Conservation (phyloP, 768 basidiomycete genomes). For the Gloeopeniophorella convolvens region DNA sequence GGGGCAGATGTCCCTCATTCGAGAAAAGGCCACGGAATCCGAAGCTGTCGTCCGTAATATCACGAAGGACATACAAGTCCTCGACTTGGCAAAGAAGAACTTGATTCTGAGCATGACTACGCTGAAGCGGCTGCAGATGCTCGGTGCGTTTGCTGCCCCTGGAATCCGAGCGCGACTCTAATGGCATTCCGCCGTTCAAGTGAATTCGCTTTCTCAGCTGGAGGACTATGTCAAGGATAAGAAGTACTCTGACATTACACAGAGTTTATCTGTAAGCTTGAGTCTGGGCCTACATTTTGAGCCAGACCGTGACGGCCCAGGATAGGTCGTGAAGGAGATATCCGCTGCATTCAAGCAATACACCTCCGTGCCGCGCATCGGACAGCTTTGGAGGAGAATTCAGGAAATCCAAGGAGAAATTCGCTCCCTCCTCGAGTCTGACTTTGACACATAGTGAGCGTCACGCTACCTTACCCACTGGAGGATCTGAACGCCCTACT, state of each 20-base stretch:
- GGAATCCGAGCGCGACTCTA: neutral
- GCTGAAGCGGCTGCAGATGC: conserved; percentile 86
- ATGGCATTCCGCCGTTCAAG: conserved; percentile 34
- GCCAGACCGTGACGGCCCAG: neutral
- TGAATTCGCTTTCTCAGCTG: conserved; percentile 75
- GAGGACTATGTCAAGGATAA: conserved; percentile 72
- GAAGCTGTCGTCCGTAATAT: conserved; percentile 94
- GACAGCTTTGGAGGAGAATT: conserved; percentile 70
- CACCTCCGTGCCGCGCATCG: conserved; percentile 67
- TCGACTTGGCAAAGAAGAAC: conserved; percentile 93
- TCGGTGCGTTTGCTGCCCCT: conserved; percentile 49
- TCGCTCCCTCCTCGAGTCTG: conserved; percentile 73
- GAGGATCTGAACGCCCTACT: neutral
- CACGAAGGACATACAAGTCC: conserved; percentile 91
- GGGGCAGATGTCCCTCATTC: conserved; percentile 91
- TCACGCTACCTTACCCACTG: neutral
- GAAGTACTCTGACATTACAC: conserved; percentile 77
- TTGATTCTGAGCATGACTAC: conserved; percentile 85
- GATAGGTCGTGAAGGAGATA: conserved; percentile 83
- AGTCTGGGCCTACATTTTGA: neutral
- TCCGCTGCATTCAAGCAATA: conserved; percentile 75
- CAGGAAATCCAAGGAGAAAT: conserved; percentile 80
- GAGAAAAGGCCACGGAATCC: conserved; percentile 94
- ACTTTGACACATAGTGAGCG: conserved; percentile 91
- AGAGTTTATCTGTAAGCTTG: conserved; percentile 66